phyloP scores from a whole-genome alignment of 257 asterid species.

The Nicotiana undulata region DNA sequence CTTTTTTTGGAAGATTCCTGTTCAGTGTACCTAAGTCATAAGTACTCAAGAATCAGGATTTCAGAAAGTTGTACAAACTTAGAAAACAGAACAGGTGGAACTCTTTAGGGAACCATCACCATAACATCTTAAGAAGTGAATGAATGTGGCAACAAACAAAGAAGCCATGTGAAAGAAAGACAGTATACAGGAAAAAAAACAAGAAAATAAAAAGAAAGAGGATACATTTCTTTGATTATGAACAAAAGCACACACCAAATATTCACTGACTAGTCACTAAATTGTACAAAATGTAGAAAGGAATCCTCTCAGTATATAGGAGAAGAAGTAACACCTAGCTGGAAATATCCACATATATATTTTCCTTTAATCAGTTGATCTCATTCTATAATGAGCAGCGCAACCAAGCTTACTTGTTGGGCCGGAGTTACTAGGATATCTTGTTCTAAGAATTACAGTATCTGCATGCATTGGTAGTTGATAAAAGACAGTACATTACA shows the following conservation, averaged over 20 bases:
- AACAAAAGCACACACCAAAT: not conserved
- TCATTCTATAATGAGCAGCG: not conserved
- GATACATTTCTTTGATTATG: not conserved
- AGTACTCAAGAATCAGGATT: constrained; percentile 13
- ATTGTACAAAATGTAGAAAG: not conserved
- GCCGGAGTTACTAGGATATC: not conserved
- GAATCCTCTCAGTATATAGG: not conserved
- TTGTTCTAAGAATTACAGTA: not conserved
- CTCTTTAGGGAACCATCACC: not conserved
- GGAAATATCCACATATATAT: not conserved
- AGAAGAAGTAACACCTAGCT: not conserved
- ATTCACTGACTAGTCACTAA: not conserved
- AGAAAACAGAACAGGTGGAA: not conserved
- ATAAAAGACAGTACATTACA: not conserved
- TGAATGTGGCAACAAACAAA: not conserved
- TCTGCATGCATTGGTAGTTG: not conserved
- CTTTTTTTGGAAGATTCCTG: constrained; percentile 45
- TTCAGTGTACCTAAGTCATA: constrained; percentile 32
- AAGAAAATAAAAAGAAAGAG: not conserved
- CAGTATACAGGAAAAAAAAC: not conserved
- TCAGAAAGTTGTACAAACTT: not conserved
- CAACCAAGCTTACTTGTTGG: not conserved
- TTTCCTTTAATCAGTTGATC: not conserved
- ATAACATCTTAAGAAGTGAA: not conserved
- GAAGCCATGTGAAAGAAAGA: not conserved